A percentile compares a stretch with the other conserved stretches of the same genome.
phyloP scores from a whole-genome alignment of 2,329 filamentous ascomycete genomes.

The Fusarium floridanum region DNA sequence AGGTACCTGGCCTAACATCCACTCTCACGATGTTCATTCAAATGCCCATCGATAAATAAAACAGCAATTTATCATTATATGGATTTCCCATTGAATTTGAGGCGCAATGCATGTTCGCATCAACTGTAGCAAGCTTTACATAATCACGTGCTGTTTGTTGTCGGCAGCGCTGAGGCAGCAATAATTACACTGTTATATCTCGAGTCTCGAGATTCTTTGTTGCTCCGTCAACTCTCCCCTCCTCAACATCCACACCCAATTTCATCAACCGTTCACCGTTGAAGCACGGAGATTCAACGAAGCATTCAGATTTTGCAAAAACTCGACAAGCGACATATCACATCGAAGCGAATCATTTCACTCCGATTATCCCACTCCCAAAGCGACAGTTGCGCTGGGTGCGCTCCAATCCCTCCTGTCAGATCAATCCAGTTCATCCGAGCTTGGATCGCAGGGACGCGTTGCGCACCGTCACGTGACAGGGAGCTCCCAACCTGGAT shows the following conservation, averaged over 20 bases:
- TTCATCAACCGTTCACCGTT: neutral
- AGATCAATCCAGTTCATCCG: neutral
- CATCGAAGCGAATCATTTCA: neutral
- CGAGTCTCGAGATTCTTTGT: slow-evolving; percentile 11
- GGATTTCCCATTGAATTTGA: neutral
- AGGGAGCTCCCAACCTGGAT: slow-evolving; percentile 40
- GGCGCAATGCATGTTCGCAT: neutral
- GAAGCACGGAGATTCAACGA: neutral
- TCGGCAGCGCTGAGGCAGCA: neutral
- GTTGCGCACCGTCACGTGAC: slow-evolving; percentile 53
- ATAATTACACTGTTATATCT: neutral
- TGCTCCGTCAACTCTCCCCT: slow-evolving; percentile 38
- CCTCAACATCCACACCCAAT: slow-evolving; percentile 5
- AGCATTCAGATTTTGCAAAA: neutral
- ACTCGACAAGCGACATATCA: neutral
- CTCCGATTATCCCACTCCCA: neutral
- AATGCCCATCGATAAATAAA: neutral
- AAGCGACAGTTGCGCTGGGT: neutral
- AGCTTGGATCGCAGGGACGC: slow-evolving; percentile 46
- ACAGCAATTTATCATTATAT: neutral
- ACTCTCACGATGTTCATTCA: neutral
- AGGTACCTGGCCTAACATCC: neutral
- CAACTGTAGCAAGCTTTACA: neutral
- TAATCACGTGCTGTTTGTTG: neutral
- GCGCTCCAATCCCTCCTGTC: neutral